phyloP scores from a whole-genome alignment of 352 stramenopile genomes.

The Globisporangium spiculum region DNA sequence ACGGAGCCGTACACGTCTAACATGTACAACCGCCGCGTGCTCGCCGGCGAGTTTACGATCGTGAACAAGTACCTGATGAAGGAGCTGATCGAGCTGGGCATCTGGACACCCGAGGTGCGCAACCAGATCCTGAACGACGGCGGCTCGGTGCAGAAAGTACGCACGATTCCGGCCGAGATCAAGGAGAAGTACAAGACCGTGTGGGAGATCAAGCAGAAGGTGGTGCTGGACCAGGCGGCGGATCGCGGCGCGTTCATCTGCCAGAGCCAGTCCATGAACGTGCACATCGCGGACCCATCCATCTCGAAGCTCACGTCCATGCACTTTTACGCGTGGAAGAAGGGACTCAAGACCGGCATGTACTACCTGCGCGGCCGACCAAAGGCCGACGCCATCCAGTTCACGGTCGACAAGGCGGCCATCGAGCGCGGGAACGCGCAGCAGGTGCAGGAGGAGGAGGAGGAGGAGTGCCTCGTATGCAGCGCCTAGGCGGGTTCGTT shows the following conservation, averaged over 20 bases:
- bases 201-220: slow-evolving; percentile 99
- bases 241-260: slow-evolving; percentile 99
- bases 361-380: slow-evolving; percentile 99
- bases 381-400: slow-evolving; percentile 99
- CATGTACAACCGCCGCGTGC: slow-evolving; percentile 99
- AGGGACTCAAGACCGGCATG: slow-evolving; percentile 99
- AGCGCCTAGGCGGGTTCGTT: slow-evolving; percentile 42
- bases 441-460: slow-evolving; percentile 38
- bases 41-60: slow-evolving; percentile 98
- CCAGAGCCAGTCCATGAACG: slow-evolving; percentile 97
- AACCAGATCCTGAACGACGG: slow-evolving; percentile 99
- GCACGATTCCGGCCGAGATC: slow-evolving; percentile 70
- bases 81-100: slow-evolving; percentile 93
- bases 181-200: slow-evolving; percentile 99
- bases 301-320: slow-evolving; percentile 98
- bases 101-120: slow-evolving; percentile 97
- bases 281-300: slow-evolving; percentile 98
- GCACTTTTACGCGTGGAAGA: slow-evolving; percentile 99
- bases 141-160: slow-evolving; percentile 94
- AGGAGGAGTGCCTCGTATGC: slow-evolving; percentile 80
- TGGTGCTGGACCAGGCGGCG: slow-evolving; percentile 97
- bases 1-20: slow-evolving; percentile 99
- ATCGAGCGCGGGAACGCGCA: slow-evolving; percentile 34
- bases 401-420: slow-evolving; percentile 98
- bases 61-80: slow-evolving; percentile 99